A percentile compares a stretch with the other conserved stretches of the same genome.
These are phyloP conservation scores for Gossypium mustelinum DNA, from an alignment of 345 rosid species.

Conservation along the genomic window DNA sequence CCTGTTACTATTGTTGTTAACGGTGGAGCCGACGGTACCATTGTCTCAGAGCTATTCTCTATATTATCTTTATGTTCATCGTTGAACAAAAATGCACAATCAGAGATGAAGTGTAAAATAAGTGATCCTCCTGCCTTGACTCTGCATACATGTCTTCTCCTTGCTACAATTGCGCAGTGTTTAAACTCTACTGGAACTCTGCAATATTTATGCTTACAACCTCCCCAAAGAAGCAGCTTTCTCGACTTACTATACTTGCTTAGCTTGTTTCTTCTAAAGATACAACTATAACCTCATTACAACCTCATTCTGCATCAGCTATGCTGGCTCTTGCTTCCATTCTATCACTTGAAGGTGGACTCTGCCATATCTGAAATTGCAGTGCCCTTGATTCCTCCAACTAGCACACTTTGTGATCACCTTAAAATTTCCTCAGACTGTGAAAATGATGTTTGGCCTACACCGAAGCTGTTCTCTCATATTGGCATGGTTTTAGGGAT, in stretches of 20 bases:
- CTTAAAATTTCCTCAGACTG: slow-evolving; percentile 46
- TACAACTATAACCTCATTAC: slow-evolving; percentile 48
- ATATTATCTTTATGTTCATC: slow-evolving; percentile 54
- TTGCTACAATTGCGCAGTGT: slow-evolving; percentile 80
- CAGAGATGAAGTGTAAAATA: slow-evolving; percentile 54
- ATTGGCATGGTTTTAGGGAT: slow-evolving; percentile 85
- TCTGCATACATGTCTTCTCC: slow-evolving; percentile 60
- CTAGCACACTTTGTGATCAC: slow-evolving; percentile 68
- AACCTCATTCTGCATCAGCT: slow-evolving; percentile 72
- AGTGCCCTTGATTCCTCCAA: slow-evolving; percentile 82
- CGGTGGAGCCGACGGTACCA: slow-evolving; percentile 95
- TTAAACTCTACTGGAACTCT: slow-evolving; percentile 74
- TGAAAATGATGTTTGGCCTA: slow-evolving; percentile 35
- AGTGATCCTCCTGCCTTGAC: slow-evolving; percentile 49
- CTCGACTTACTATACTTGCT: slow-evolving; percentile 75
- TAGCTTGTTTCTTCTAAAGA: slow-evolving; percentile 64
- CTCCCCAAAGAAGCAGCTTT: slow-evolving; percentile 73
- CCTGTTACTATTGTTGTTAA: slow-evolving; percentile 76
- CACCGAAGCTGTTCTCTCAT: slow-evolving; percentile 42
- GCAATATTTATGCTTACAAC: slow-evolving; percentile 82
- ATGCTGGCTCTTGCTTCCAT: slow-evolving; percentile 94
- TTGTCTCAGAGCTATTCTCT: slow-evolving; percentile 75
- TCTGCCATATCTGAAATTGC: slow-evolving; percentile 73
- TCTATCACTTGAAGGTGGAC: slow-evolving; percentile 78
- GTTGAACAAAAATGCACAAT: slow-evolving; percentile 50